A percentile compares a stretch with the other conserved stretches of the same genome.
Conservation (phyloP, 805 yeast genomes). For the Sungouiella blattae region DNA sequence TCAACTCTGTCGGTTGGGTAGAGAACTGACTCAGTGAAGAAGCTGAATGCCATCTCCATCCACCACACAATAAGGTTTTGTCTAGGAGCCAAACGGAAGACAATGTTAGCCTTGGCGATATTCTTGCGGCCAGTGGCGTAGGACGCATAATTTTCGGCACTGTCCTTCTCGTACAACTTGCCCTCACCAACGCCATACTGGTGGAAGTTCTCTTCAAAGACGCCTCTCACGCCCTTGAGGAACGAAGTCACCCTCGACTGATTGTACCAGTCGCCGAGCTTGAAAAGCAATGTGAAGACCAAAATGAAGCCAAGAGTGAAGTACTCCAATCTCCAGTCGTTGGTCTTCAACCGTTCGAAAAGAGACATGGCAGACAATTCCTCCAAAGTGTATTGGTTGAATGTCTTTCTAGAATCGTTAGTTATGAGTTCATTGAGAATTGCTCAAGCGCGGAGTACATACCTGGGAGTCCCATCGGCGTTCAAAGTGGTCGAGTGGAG, state of each 20-base stretch:
- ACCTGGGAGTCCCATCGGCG: conserved; percentile 18
- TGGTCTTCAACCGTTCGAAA: conserved; percentile 50
- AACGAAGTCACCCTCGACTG: conserved; percentile 49
- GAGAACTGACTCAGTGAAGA: conserved; percentile 50
- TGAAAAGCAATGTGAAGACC: conserved; percentile 48
- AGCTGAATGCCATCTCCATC: conserved; percentile 59
- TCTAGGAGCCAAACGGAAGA: conserved; percentile 69
- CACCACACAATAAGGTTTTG: conserved; percentile 70
- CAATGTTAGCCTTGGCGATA: conserved; percentile 58
- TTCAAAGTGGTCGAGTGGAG: conserved; percentile 13
- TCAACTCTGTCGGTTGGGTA: conserved; percentile 60
- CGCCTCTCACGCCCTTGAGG: conserved; percentile 47
- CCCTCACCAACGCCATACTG: conserved; percentile 63
- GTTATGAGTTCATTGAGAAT: conserved; percentile 6
- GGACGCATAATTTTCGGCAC: conserved; percentile 57
- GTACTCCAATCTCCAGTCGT: conserved; percentile 78
- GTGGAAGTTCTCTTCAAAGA: conserved; percentile 64
- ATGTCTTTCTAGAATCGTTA: conserved; percentile 10
- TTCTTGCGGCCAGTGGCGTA: conserved; percentile 90
- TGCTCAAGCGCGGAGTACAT: conserved; percentile 6
- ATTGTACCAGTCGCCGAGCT: conserved; percentile 60
- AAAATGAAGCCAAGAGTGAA: conserved; percentile 50
- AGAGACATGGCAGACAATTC: conserved; percentile 60
- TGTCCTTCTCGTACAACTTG: conserved; percentile 55
- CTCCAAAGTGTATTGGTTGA: conserved; percentile 36